Percentiles rank a stretch among this genome's conserved stretches.
phyloP scores from a whole-genome alignment of 257 asterid genomes.

The Solanum ahanhuiri region DNA sequence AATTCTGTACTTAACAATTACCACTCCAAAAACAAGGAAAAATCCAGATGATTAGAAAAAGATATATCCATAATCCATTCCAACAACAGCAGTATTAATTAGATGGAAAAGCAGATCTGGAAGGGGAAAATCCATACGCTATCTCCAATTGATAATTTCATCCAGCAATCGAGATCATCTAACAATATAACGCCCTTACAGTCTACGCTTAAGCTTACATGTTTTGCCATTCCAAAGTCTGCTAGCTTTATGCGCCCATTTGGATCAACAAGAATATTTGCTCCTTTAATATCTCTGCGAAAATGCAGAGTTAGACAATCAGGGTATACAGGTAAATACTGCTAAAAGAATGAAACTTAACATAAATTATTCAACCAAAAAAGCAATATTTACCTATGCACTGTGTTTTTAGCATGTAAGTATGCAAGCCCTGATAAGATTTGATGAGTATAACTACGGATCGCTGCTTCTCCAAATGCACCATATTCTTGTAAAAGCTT shows the following conservation, averaged over 20 bases:
- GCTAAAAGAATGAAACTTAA: background rate
- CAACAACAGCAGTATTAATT: background rate
- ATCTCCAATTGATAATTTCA: background rate
- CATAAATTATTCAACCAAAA: background rate
- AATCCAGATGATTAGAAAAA: background rate
- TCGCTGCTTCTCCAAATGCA: slow-evolving; percentile 79
- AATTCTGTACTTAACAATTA: background rate
- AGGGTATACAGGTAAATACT: background rate
- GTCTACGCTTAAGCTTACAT: slow-evolving; percentile 41
- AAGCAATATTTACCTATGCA: slow-evolving; percentile 60
- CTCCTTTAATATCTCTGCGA: slow-evolving; percentile 96
- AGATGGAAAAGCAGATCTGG: background rate
- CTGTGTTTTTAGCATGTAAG: slow-evolving; percentile 75
- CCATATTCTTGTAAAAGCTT: slow-evolving; percentile 95
- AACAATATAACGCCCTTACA: background rate
- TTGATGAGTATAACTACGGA: slow-evolving; percentile 93
- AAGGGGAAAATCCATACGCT: background rate
- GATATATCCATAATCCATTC: background rate
- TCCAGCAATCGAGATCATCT: background rate
- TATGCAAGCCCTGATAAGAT: slow-evolving; percentile 91
- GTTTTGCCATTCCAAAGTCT: slow-evolving; percentile 98
- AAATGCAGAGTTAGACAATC: background rate
- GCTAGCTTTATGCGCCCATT: slow-evolving; percentile 92
- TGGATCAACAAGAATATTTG: slow-evolving; percentile 95
- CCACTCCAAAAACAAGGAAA: background rate